These are phyloP conservation scores for Globisporangium spiculum DNA, from an alignment of 352 stramenopile genomes.

Conservation along the genomic window DNA sequence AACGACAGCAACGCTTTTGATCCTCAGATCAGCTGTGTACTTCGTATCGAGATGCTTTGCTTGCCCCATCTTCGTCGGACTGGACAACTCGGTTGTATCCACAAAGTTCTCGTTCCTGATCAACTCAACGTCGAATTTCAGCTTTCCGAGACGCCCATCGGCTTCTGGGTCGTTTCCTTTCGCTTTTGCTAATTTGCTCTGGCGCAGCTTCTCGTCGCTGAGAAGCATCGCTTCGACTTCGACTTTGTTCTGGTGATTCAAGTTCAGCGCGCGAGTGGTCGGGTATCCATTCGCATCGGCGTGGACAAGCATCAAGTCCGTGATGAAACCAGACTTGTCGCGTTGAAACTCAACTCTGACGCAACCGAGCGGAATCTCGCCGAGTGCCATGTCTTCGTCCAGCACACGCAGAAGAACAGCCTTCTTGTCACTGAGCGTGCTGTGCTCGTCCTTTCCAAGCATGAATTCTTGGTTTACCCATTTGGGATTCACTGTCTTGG, in stretches of 20 bases:
- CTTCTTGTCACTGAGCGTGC: conserved; percentile 56
- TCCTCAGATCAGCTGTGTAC: conserved; percentile 44
- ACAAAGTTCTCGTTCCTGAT: conserved; percentile 62
- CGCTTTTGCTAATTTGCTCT: conserved; percentile 19
- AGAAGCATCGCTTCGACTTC: conserved; percentile 56
- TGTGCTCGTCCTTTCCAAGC: conserved; percentile 49
- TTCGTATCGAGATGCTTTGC: conserved; percentile 33
- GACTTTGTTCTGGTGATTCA: conserved; percentile 36
- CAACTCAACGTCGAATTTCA: conserved; percentile 52
- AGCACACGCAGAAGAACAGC: conserved; percentile 54
- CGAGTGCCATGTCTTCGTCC: conserved; percentile 43
- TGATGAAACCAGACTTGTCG: conserved; percentile 43
- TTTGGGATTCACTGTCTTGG: conserved; percentile 61
- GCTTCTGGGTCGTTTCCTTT: conserved; percentile 36
- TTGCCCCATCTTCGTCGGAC: conserved; percentile 17
- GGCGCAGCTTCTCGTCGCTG: conserved; percentile 5
- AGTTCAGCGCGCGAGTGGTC: conserved; percentile 27
- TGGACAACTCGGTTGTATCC: conserved; percentile 20
- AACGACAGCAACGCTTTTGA: conserved; percentile 24
- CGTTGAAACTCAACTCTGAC: conserved; percentile 56
- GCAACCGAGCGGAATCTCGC: conserved; percentile 52
- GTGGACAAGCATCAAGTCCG: conserved; percentile 43
- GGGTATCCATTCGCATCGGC: conserved; percentile 34
- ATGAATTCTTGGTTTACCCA: conserved; percentile 73
- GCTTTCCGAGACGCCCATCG: conserved; percentile 52